Conservation (phyloP, 2,329 filamentous ascomycete genomes). For the Sphaerulina vaccinii region DNA sequence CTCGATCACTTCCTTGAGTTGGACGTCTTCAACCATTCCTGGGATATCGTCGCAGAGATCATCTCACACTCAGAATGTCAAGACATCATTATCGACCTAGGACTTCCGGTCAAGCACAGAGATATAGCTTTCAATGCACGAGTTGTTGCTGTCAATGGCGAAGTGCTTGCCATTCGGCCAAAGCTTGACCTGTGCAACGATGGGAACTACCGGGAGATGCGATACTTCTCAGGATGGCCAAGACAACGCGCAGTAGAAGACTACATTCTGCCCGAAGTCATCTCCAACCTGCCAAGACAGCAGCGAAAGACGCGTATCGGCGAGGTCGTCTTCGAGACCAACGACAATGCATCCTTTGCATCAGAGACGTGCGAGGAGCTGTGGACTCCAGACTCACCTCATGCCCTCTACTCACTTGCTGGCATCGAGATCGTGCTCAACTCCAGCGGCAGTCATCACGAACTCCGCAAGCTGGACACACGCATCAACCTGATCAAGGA, state of each 20-base stretch:
- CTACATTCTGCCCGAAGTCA: constrained; percentile 61
- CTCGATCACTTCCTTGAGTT: constrained; percentile 61
- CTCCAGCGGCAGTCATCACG: constrained; percentile 65
- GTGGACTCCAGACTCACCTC: constrained; percentile 59
- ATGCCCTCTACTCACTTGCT: constrained; percentile 61
- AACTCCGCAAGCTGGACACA: constrained; percentile 64
- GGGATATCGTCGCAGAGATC: constrained; percentile 63
- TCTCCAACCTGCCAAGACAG: constrained; percentile 55
- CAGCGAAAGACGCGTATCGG: constrained; percentile 63
- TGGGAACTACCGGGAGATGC: constrained; percentile 55
- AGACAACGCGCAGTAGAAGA: constrained; percentile 61
- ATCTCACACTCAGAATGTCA: constrained; percentile 59
- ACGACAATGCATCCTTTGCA: constrained; percentile 64
- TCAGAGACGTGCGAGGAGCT: constrained; percentile 68
- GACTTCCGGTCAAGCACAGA: constrained; percentile 59
- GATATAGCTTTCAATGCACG: constrained; percentile 65
- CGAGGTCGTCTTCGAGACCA: constrained; percentile 62
- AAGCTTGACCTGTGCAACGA: constrained; percentile 72
- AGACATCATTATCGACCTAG: constrained; percentile 60
- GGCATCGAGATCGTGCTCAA: constrained; percentile 65
- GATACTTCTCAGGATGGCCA: constrained; percentile 64
- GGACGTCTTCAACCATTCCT: constrained; percentile 46
- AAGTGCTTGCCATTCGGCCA: constrained; percentile 69
- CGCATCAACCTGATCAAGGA: constrained; percentile 63
- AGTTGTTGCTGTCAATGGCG: constrained; percentile 63